A percentile compares a stretch with the other conserved stretches of the same genome.
Conservation (phyloP, 1,139 yeast species). For the Sugiyamaella novakii region DNA sequence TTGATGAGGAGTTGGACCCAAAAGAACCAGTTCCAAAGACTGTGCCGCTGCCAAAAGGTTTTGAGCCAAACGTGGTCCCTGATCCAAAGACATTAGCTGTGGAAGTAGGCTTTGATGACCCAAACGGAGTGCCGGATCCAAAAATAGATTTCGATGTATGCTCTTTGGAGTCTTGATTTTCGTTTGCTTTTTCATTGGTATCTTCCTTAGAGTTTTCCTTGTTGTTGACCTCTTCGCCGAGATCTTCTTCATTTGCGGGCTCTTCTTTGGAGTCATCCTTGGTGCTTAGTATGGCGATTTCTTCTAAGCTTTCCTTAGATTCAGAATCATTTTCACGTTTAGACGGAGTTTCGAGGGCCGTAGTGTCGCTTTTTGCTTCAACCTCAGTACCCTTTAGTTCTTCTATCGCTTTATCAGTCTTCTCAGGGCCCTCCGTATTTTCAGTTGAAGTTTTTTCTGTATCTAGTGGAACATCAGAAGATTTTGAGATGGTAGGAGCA, state of each 20-base stretch:
- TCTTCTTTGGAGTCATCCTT: constrained; percentile 4
- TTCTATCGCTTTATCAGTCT: constrained; percentile 9
- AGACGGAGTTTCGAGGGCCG: no score
- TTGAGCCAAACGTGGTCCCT: constrained; percentile 25
- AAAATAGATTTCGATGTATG: not conserved
- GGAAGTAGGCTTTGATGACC: constrained; percentile 6
- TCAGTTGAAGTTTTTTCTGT: no score
- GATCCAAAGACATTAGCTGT: constrained; percentile 26
- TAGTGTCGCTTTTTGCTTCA: no score
- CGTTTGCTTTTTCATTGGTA: not conserved
- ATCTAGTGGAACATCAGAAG: no score
- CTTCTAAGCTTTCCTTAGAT: constrained; percentile 11
- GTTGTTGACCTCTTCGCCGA: constrained; percentile 6
- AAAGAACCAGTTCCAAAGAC: constrained; percentile 12
- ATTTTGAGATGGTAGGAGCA: no score
- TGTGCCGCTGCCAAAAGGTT: constrained; percentile 4
- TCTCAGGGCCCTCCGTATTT: not conserved
- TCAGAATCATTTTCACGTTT: no score
- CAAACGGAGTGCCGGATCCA: constrained; percentile 12
- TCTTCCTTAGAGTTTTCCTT: constrained; percentile 22
- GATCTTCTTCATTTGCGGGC: constrained; percentile 6
- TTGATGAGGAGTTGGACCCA: no score
- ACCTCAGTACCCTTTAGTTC: constrained; percentile 8
- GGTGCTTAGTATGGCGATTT: not conserved
- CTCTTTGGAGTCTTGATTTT: not conserved